A percentile compares a stretch with the other conserved stretches of the same genome.
Conservation (phyloP, 768 basidiomycete species). For the Rhodotorula graminis region DNA sequence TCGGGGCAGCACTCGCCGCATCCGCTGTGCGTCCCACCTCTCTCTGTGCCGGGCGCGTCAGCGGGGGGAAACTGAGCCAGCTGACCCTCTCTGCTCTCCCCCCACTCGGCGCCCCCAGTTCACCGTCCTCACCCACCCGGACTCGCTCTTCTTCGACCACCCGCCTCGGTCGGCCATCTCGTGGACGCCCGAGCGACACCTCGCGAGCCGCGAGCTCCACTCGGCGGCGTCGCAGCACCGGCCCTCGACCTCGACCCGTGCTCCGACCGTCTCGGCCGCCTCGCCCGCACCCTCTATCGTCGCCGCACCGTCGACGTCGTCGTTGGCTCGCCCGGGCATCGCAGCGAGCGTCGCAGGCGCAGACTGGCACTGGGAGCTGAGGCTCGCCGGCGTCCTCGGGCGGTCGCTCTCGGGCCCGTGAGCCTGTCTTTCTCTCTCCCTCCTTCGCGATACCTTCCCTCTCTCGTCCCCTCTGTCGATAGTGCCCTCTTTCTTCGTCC, state of each 20-base stretch:
- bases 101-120: background rate
- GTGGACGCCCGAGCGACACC: constrained; percentile 2
- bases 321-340: background rate
- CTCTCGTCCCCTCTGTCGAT: background rate
- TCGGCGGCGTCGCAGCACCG: background rate
- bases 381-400: background rate
- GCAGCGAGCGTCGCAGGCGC: background rate
- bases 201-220: constrained; percentile 3
- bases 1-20: constrained; percentile 1
- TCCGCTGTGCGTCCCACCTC: constrained; percentile 3
- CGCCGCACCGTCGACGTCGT: background rate
- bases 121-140: constrained; percentile 15
- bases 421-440: background rate
- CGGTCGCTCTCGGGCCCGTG: background rate
- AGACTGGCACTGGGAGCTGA: background rate
- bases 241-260: background rate
- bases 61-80: background rate
- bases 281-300: background rate
- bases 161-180: constrained; percentile 18
- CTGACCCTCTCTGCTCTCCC: background rate
- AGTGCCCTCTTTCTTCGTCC: background rate
- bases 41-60: background rate
- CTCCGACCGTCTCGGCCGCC: background rate
- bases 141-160: constrained; percentile 25
- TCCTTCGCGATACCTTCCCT: background rate